These are phyloP conservation scores for Beauveria rudraprayagi DNA, from an alignment of 2,329 filamentous ascomycete species.

Conservation along the genomic window DNA sequence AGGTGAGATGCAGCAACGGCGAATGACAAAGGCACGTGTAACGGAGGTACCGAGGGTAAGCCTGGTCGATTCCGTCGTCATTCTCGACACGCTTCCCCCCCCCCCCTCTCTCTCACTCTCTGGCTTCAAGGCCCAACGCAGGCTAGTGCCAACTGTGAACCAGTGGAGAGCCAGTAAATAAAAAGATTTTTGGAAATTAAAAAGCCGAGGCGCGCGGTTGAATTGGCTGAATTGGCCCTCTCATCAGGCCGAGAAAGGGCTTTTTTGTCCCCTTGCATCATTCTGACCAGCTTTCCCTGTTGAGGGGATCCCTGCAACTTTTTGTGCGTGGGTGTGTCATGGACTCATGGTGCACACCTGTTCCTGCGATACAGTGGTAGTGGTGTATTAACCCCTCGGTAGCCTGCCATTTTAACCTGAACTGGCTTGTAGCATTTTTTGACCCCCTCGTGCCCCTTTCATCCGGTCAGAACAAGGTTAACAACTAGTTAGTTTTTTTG, in stretches of 20 bases:
- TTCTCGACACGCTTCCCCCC: too few species aligned
- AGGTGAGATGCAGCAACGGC: too few species aligned
- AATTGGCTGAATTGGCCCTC: background rate
- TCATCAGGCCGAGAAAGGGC: background rate
- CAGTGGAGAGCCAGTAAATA: background rate
- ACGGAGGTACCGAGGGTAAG: too few species aligned
- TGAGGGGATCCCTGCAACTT: background rate
- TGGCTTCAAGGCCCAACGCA: too few species aligned
- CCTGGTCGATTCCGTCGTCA: background rate
- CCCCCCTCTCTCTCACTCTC: too few species aligned
- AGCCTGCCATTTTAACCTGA: too few species aligned
- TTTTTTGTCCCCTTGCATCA: background rate
- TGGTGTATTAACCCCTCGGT: too few species aligned
- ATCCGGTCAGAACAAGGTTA: background rate
- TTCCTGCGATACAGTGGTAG: background rate
- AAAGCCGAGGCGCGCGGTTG: conserved; percentile 9
- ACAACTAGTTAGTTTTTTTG: background rate
- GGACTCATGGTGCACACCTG: background rate
- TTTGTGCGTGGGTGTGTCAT: background rate
- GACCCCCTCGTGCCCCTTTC: too few species aligned
- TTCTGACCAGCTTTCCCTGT: background rate
- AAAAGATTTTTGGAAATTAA: background rate
- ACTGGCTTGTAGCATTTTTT: background rate
- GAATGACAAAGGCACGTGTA: too few species aligned
- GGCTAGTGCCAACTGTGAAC: too few species aligned